Base-by-base conservation (phyloP, 2,329 filamentous ascomycete genomes). In the Hymenoscyphus linearis region DNA sequence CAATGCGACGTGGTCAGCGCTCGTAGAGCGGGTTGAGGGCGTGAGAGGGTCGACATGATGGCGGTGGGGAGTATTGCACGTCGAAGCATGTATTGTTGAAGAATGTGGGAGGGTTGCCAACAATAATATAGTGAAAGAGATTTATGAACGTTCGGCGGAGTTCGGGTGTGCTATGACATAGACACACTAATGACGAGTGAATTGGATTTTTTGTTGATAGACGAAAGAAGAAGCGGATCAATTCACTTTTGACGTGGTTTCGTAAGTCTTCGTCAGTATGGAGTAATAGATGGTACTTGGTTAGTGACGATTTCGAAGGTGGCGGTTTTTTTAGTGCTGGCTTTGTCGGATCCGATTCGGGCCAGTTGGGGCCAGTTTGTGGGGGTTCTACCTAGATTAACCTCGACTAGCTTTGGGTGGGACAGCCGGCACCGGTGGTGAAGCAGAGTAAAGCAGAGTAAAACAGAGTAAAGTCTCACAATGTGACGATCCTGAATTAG, bases 1-100 rank as follows among this genome's bases (percentile, higher is more conserved):
- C 70, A 73, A 55, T 73, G 71, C 9, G 67, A 68, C 13, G 71
- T 72, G 7, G 68, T 71, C 13, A 61, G n/a, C 6, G 66, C 69
- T 27, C 69, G 65, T 9, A 65, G 50, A 52, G 67, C 60, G 5
- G 63, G 55, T 26, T 60, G 55, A 16, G 71, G 69, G 37, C 69
- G 68, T 13, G 66, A 71, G 44, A 50, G 22, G 44, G 44, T 50
- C 10, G 44, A 25, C 68, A 72, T 69, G 57, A 59, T 56, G 54
- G 55, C 57, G 37, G 58, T 37, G n/a, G 31, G 34, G 9, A 54
- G 54, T 52, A 60, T 63, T 31, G 58, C 52, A 10, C 56, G 60
- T 57, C 56, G 60, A 31, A 61, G 62, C 61, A 64, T 66, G 58
- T 58, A 63, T 53, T 18, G 47, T 56, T 34, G 56, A 22, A 37